Evolutionary conservation across 2,329 filamentous ascomycete genomes (phyloP), one percentile per base, ranked within the genome.

Genomic region (Corinectria fuckeliana): DNA sequence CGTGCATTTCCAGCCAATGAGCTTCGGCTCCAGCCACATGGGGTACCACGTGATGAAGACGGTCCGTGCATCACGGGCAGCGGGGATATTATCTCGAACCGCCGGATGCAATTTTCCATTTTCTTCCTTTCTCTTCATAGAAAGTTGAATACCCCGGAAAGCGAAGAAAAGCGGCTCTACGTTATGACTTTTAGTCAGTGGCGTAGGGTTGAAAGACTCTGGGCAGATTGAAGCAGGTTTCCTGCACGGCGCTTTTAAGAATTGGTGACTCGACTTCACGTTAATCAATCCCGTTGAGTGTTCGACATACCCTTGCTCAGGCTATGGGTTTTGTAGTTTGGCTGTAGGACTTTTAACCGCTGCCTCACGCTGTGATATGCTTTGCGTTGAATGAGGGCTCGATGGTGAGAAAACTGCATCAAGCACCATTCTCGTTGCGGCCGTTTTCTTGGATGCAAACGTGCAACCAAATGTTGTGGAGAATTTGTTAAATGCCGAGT

Each of bases 231-330:
- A 81, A 75, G 72, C 70, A 70, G 70, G 71, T 70, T 66, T 68
- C 68, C 70, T 72, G 76, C 71, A 71, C 81, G 84, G 81, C 78
- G 83, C 83, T 86, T 85, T 76, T 77, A 86, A 87, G 84, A 87
- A 87, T 86, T 86, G 83, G 80, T 77, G 81, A 84, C 78, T 84
- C 81, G 81, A 78, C 74, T 71, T 68, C 58, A 76, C 76, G 78
- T 85, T 82, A 78, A 80, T 80, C 83, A 82, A 81, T 87, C 83
- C 85, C 85, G 85, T 87, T 86, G 82, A 85, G 84, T 81, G 80
- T 76, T 81, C 84, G 81, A 86, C 83, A 85, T 83, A 39, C 66
- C 49, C 23, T 39, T 55, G 28, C 34, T 14, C 3, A 45, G 23
- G 21, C 3, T 41, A 39, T 50, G 4, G 30, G 20, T 28, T 50